Evolutionary conservation across 225 moss, liverwort and hornwort species (phyloP).

Genomic region (Pseudoscleropodium purum): DNA sequence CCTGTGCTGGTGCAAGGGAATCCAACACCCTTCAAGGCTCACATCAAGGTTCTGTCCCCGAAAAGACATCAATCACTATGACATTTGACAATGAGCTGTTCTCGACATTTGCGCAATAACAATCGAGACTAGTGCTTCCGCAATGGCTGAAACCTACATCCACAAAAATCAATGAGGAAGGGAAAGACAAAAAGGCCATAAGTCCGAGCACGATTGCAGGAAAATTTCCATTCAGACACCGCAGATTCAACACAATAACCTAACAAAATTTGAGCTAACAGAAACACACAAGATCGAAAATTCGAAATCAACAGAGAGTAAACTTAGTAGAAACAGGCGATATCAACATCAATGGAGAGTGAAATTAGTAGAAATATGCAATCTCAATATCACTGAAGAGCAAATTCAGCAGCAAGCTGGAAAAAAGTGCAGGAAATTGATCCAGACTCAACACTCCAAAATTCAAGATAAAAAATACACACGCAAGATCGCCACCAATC

Average conservation of each 20-base stretch:
- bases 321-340: not conserved
- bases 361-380: not conserved
- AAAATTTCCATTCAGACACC: not conserved
- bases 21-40: not conserved
- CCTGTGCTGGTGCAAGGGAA: not conserved
- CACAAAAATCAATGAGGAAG: not conserved
- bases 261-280: not conserved
- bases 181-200: not conserved
- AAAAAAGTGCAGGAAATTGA: not conserved
- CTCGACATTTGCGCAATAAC: not conserved
- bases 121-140: not conserved
- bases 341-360: not conserved
- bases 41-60: not conserved
- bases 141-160: not conserved
- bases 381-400: not conserved
- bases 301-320: not conserved
- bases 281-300: not conserved
- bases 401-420: not conserved
- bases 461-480: not conserved
- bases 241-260: not conserved
- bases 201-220: not conserved
- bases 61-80: not conserved
- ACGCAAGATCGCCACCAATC: not conserved
- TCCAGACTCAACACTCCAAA: not conserved
- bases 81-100: not conserved